These are phyloP conservation scores for Aspergillus nidulans DNA, from an alignment of 495 filamentous ascomycete species.

Conservation along the genomic window DNA sequence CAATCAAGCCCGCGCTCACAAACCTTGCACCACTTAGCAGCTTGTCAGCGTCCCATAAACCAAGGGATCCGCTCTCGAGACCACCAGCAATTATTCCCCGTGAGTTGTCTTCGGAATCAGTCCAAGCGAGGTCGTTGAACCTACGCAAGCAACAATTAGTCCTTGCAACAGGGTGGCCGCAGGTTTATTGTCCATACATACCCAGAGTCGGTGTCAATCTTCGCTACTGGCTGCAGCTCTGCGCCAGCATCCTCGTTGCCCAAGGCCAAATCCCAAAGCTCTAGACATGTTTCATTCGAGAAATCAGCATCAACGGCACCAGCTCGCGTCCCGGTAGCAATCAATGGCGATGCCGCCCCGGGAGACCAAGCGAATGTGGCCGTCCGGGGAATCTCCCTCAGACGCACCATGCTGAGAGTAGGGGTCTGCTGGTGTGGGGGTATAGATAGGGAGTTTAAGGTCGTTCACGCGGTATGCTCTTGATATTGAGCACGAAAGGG, in stretches of 20 bases:
- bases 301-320: constrained; percentile 96
- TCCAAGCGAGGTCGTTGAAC: constrained; percentile 97
- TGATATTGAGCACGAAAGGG: not conserved
- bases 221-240: constrained; percentile 81
- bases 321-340: constrained; percentile 93
- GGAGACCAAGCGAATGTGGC: constrained; percentile 97
- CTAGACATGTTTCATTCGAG: constrained; percentile 92
- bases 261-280: constrained; percentile 90
- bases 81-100: constrained; percentile 90
- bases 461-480: constrained; percentile 6
- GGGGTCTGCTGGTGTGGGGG: constrained; percentile 4
- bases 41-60: constrained; percentile 92
- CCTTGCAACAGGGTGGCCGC: not conserved
- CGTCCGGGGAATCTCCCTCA: constrained; percentile 92
- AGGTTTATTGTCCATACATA: constrained; percentile 33
- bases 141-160: constrained; percentile 41
- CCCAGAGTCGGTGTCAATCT: constrained; percentile 85
- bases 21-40: constrained; percentile 61
- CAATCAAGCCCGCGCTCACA: constrained; percentile 1
- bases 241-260: constrained; percentile 66
- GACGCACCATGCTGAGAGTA: constrained; percentile 72
- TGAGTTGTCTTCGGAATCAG: constrained; percentile 67
- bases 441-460: constrained; percentile 17
- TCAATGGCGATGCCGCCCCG: constrained; percentile 64
- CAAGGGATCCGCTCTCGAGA: constrained; percentile 92